Percentiles rank a stretch among this genome's conserved stretches.
Conservation (phyloP, 257 asterid species). For the Fraxinus quadrangulata region DNA sequence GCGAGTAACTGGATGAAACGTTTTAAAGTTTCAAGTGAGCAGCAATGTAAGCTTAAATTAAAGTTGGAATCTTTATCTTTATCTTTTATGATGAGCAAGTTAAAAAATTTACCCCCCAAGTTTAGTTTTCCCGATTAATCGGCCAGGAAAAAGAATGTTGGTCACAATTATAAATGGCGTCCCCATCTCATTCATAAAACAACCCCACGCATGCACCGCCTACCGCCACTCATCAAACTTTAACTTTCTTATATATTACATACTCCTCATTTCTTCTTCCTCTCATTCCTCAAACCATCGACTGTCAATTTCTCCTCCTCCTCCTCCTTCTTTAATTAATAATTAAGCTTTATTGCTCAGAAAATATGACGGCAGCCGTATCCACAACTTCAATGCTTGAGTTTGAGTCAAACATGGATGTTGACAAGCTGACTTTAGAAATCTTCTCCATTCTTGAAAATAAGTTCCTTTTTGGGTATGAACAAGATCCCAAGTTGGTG, state of each 20-base stretch:
- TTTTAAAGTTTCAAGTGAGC: background rate
- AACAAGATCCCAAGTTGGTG: background rate
- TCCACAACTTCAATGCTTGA: conserved; percentile 34
- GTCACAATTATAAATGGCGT: background rate
- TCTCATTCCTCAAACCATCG: background rate
- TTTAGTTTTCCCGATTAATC: background rate
- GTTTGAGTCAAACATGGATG: conserved; percentile 37
- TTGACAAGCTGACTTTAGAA: conserved; percentile 56
- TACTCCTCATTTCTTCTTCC: conserved; percentile 1
- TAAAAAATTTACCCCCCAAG: conserved; percentile 38
- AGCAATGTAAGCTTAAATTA: conserved; percentile 1
- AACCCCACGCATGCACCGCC: conserved; percentile 31
- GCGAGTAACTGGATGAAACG: too few relatives aligned
- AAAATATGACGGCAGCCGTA: conserved; percentile 35
- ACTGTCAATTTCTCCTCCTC: background rate
- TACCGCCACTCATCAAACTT: conserved; percentile 6
- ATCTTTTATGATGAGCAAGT: conserved; percentile 20
- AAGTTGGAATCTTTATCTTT: conserved; percentile 17
- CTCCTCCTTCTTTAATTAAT: background rate
- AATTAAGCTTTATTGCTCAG: background rate
- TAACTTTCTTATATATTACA: conserved; percentile 6
- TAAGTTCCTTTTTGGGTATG: conserved; percentile 73
- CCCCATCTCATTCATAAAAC: background rate
- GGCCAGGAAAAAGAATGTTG: conserved; percentile 21
- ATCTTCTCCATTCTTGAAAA: conserved; percentile 86